Evolutionary conservation across 1,284 basidiomycete species (phyloP).

Genomic region (Naganishia liquefaciens): DNA sequence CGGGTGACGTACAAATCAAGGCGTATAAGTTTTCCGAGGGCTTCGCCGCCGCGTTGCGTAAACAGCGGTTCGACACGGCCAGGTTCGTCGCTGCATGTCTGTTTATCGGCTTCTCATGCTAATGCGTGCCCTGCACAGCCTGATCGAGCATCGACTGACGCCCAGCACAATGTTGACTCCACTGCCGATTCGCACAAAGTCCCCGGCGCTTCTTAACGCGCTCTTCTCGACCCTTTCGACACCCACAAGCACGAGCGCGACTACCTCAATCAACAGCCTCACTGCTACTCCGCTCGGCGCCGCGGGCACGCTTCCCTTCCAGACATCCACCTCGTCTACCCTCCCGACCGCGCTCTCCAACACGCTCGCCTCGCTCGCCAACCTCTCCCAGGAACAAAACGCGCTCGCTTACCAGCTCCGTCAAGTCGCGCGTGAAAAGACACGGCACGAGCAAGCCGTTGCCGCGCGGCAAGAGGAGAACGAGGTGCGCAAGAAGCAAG

Average conservation of each 20-base stretch:
- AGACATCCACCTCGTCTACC: conserved; percentile 57
- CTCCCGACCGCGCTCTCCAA: conserved; percentile 64
- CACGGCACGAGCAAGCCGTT: conserved; percentile 75
- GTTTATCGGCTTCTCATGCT: background rate
- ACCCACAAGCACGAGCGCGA: conserved; percentile 37
- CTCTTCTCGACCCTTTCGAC: conserved; percentile 74
- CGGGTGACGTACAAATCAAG: conserved; percentile 85
- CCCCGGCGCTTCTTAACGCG: conserved; percentile 79
- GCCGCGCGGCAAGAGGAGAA: conserved; percentile 90
- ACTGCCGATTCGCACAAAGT: conserved; percentile 84
- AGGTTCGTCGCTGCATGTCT: conserved; percentile 60
- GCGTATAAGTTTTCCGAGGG: conserved; percentile 83
- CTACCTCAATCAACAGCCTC: conserved; percentile 38
- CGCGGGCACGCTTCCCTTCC: conserved; percentile 51
- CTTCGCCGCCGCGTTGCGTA: conserved; percentile 84
- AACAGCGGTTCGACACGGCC: conserved; percentile 80
- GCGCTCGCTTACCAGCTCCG: conserved; percentile 90
- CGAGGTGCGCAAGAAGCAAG: conserved; percentile 74
- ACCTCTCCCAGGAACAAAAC: conserved; percentile 84
- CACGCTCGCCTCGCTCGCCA: conserved; percentile 80
- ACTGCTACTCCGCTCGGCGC: conserved; percentile 44
- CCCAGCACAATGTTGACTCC: conserved; percentile 88
- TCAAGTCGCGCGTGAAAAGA: conserved; percentile 86
- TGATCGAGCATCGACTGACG: conserved; percentile 82
- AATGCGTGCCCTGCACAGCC: conserved; percentile 58